phyloP scores from a whole-genome alignment of 2,329 filamentous ascomycete genomes.

The Juglanconis oblonga region DNA sequence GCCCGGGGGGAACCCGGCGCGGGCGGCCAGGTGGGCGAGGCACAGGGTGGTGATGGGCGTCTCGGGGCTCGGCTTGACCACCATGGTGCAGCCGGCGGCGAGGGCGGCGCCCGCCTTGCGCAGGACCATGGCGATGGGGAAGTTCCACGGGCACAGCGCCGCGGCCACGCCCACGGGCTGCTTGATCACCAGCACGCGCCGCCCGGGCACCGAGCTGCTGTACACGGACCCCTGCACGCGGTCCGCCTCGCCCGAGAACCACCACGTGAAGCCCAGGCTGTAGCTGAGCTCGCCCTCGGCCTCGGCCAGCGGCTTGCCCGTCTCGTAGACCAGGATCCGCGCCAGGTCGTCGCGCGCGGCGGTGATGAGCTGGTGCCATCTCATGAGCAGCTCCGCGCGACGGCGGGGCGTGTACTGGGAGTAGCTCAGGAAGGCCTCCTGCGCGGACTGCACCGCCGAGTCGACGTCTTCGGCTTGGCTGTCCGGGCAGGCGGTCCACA shows the following conservation, averaged over 20 bases:
- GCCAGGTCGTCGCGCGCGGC: slow-evolving; percentile 37
- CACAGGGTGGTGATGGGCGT: slow-evolving; percentile 72
- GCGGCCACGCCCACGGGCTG: slow-evolving; percentile 68
- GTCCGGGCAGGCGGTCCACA: slow-evolving; percentile 50
- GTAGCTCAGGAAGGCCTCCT: slow-evolving; percentile 36
- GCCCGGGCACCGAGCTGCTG: slow-evolving; percentile 56
- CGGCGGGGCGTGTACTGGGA: slow-evolving; percentile 33
- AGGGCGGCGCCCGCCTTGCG: slow-evolving; percentile 66
- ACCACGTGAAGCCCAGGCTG: slow-evolving; percentile 50
- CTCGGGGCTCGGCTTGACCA: slow-evolving; percentile 70
- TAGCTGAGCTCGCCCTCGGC: slow-evolving; percentile 55
- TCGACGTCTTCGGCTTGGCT: slow-evolving; percentile 40
- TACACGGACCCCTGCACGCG: slow-evolving; percentile 56
- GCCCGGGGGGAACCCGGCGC: slow-evolving; percentile 73
- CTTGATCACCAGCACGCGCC: slow-evolving; percentile 70
- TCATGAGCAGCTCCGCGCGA: slow-evolving; percentile 33
- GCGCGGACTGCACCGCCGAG: slow-evolving; percentile 32
- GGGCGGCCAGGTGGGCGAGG: slow-evolving; percentile 62
- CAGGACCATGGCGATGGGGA: slow-evolving; percentile 64
- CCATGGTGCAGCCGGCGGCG: slow-evolving; percentile 71
- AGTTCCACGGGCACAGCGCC: slow-evolving; percentile 72
- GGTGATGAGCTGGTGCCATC: slow-evolving; percentile 35
- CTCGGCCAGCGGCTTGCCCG: slow-evolving; percentile 55
- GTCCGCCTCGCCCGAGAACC: slow-evolving; percentile 53
- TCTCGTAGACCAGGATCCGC: slow-evolving; percentile 43